Base-by-base conservation (phyloP, 257 asterid species). In the Buddleja alternifolia region DNA sequence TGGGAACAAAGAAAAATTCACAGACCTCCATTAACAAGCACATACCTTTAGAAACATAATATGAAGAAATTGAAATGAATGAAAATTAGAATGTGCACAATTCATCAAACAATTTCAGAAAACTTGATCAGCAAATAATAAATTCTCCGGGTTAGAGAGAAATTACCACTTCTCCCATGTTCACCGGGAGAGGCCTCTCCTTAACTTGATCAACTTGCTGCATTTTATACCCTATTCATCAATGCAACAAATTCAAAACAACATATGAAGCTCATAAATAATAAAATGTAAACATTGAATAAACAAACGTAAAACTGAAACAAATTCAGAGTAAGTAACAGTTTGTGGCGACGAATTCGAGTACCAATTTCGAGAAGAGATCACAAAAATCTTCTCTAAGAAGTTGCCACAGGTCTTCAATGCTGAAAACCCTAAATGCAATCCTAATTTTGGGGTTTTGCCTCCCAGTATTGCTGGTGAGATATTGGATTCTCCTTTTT, bases 201-300 rank as follows among this genome's bases (percentile, higher is more conserved):
- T 76, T 82, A 42, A 56, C 70, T 78, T 75, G 87, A 70, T 71
- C 87, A 63, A 78, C 67, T 65, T 73, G 82, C 65, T 78, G 82
- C 84, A 82, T 82, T 66, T 75, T 20, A 36, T 69, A 47, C 76
- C 70, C 80, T 56, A 63, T 69, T 44, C 34, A 46, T 23, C 63
- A 78, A 17, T 57, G 60, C 77, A 50, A 14, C 50, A 16, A 53
- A 36, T 24, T 41, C 32, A 44, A 67, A n/a, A 32, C 36, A 24
- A 20, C n/a, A 45, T 36, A 6, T 19, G n/a, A 15, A 46, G 40
- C n/a, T 8, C 48, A 36, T 29, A 19, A 10, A 36, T 12, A 12
- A 8, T 1, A 11, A 20, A 42, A 10, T 24, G 37, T 60, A 3
- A 9, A 40, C 24, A 50, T 2, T 23, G 59, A 32, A 19, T 10